Evolutionary conservation across 441 rosid genomes (phyloP), one percentile per base, ranked within the genome.

Genomic region (Lagerstroemia fauriei): DNA sequence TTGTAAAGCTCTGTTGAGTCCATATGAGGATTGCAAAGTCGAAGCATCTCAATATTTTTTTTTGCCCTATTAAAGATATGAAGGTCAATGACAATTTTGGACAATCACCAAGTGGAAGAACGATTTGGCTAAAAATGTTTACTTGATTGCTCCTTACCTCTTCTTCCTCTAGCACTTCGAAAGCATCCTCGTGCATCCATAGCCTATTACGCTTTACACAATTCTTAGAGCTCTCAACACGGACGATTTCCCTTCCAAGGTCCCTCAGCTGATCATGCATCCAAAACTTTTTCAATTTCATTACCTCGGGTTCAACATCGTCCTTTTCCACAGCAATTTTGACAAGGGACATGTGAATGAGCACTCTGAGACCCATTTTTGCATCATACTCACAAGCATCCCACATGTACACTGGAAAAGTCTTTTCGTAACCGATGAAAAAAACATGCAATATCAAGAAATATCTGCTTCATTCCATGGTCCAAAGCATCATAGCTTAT

Each of bases 231-330:
- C 32, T 63, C 69, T 63, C 3, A 0, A 8, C 14, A 7, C 11
- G 2, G 16, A 27, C 69, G 32, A 68, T n/a, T 17, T 46, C 22
- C 32, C 80, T 65, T 65, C 80, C 73, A 65, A 78, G 56, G 72
- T 78, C 80, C 24, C 80, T 41, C 14, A 78, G 57, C 12, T 78
- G 80, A 32, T 78, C 73, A 6, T 78, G 80, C 80, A 78, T 78
- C 80, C 73, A 63, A 9, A 63, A n/a, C 9, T 1, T 27, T 63
- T 63, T 63, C 32, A 7, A 9, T 63, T 22, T 61, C 3, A 9
- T 22, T 18, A n/a, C n/a, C n/a, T n/a, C n/a, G n/a, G n/a, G n/a
- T n/a, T n/a, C n/a, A n/a, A n/a, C n/a, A n/a, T n/a, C n/a, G n/a
- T n/a, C 66, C 1, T 78, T 24, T 5, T 46, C 57, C 9, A n/a